Conservation (phyloP, 305 asterid genomes). For the Fraxinus xanthoxyloides region DNA sequence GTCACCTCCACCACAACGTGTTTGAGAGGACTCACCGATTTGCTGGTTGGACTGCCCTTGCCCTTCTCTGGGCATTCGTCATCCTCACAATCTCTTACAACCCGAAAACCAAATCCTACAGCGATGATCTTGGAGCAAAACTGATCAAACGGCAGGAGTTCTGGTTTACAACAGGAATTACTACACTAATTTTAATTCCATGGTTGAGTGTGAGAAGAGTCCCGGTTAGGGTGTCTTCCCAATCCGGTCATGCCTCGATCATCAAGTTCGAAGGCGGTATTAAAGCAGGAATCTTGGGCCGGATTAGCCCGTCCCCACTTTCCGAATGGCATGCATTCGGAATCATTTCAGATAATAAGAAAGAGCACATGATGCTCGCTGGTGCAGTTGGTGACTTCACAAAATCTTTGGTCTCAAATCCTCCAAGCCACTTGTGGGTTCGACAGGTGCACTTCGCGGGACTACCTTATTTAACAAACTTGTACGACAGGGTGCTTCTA, state of each 20-base stretch:
- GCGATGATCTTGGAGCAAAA: conserved; percentile 14
- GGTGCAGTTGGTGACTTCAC: conserved; percentile 73
- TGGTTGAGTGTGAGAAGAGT: conserved; percentile 59
- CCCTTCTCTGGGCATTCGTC: conserved; percentile 53
- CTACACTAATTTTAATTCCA: conserved; percentile 39
- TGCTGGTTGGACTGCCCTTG: conserved; percentile 53
- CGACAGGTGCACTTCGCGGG: conserved; percentile 52
- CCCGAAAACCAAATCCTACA: conserved; percentile 43
- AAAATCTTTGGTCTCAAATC: conserved; percentile 40
- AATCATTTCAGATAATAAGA: conserved; percentile 49
- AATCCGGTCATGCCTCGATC: conserved; percentile 61
- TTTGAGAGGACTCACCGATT: conserved; percentile 67
- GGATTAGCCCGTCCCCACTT: conserved; percentile 61
- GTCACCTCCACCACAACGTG: conserved; percentile 72
- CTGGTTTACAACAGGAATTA: conserved; percentile 42
- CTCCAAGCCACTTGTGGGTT: conserved; percentile 66
- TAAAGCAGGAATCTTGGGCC: conserved; percentile 50
- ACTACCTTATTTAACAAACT: conserved; percentile 56
- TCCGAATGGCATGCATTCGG: conserved; percentile 78
- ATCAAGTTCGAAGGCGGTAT: conserved; percentile 60
- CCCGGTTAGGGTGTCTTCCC: conserved; percentile 46
- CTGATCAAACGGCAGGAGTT: conserved; percentile 43
- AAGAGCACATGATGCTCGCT: conserved; percentile 61
- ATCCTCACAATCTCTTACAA: conserved; percentile 44
- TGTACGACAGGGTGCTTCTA: conserved; percentile 51